Evolutionary conservation across 1,284 basidiomycete species (phyloP).

Genomic region (Malassezia brasiliensis): DNA sequence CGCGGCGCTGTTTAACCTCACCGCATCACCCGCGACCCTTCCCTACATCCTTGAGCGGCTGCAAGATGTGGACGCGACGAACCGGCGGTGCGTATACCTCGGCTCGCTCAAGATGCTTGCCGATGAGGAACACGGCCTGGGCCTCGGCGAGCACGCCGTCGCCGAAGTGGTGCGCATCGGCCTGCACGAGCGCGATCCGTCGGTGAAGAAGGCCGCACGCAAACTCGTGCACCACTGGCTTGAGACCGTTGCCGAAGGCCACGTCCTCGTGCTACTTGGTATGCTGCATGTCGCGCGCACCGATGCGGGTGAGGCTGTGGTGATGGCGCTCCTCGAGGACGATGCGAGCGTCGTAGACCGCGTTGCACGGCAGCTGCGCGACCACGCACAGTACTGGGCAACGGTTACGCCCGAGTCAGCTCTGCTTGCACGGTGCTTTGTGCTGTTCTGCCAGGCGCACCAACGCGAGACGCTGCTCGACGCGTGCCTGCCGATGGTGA

Average conservation of each 20-base stretch:
- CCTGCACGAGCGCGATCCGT: conserved; percentile 73
- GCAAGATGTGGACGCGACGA: conserved; percentile 71
- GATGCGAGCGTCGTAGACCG: conserved; percentile 58
- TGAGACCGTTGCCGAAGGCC: conserved; percentile 25
- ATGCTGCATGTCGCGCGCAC: conserved; percentile 58
- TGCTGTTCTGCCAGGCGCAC: conserved; percentile 63
- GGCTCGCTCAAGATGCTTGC: conserved; percentile 42
- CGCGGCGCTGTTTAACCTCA: conserved; percentile 70
- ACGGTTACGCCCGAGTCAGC: conserved; percentile 68
- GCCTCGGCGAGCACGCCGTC: conserved; percentile 25
- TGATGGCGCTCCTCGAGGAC: conserved; percentile 59
- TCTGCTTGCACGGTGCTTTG: conserved; percentile 72
- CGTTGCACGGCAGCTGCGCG: conserved; percentile 56
- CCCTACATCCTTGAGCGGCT: conserved; percentile 66
- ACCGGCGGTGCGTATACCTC: conserved; percentile 71
- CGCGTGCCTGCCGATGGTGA: conserved; percentile 72
- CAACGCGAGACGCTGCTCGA: conserved; percentile 63
- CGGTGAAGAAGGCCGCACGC: conserved; percentile 68
- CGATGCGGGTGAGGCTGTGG: conserved; percentile 60
- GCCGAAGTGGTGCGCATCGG: conserved; percentile 55
- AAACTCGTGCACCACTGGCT: conserved; percentile 50
- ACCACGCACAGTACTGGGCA: conserved; percentile 66
- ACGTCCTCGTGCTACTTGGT: conserved; percentile 54
- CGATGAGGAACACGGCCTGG: conserved; percentile 24
- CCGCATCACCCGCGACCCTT: conserved; percentile 57